Percentiles rank a stretch among this genome's conserved stretches.
phyloP scores from a whole-genome alignment of 2,329 filamentous ascomycete species.

The Pezizomycotina sp. region DNA sequence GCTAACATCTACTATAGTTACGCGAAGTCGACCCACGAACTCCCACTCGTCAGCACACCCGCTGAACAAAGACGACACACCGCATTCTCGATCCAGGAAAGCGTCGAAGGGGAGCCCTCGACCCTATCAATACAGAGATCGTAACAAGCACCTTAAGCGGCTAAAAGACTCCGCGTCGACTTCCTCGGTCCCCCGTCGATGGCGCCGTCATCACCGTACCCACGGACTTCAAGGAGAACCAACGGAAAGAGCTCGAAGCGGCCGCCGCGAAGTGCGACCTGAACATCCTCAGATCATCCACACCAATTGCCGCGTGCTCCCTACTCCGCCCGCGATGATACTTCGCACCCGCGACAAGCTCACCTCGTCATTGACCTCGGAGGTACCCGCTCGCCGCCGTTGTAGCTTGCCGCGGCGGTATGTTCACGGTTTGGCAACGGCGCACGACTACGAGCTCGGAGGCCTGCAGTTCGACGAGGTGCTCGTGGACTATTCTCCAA shows the following conservation, averaged over 20 bases:
- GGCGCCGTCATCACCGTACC: slow-evolving; percentile 90
- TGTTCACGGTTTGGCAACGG: slow-evolving; percentile 85
- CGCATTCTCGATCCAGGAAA: slow-evolving; percentile 71
- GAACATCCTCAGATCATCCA: slow-evolving; percentile 86
- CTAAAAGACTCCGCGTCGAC: slow-evolving; percentile 72
- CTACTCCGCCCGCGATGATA: slow-evolving; percentile 55
- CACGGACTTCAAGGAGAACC: slow-evolving; percentile 78
- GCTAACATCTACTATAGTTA: slow-evolving; percentile 37
- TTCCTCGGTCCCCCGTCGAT: slow-evolving; percentile 81
- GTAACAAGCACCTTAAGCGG: slow-evolving; percentile 71
- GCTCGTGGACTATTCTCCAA: slow-evolving; percentile 89
- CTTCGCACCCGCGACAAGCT: slow-evolving; percentile 55
- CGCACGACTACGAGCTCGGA: slow-evolving; percentile 87
- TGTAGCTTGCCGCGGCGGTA: slow-evolving; percentile 76
- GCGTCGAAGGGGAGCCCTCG: slow-evolving; percentile 46
- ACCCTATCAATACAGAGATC: slow-evolving; percentile 61
- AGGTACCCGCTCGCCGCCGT: slow-evolving; percentile 82
- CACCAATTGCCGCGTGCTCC: slow-evolving; percentile 68
- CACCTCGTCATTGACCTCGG: slow-evolving; percentile 85
- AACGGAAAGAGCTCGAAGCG: slow-evolving; percentile 62
- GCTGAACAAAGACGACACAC: slow-evolving; percentile 53
- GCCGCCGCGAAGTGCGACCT: slow-evolving; percentile 66
- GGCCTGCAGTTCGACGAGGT: slow-evolving; percentile 77
- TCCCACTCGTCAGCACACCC: slow-evolving; percentile 89
- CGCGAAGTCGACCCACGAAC: slow-evolving; percentile 94